Evolutionary conservation across 306 rosid species (phyloP).

Genomic region (Begonia peltatifolia): DNA sequence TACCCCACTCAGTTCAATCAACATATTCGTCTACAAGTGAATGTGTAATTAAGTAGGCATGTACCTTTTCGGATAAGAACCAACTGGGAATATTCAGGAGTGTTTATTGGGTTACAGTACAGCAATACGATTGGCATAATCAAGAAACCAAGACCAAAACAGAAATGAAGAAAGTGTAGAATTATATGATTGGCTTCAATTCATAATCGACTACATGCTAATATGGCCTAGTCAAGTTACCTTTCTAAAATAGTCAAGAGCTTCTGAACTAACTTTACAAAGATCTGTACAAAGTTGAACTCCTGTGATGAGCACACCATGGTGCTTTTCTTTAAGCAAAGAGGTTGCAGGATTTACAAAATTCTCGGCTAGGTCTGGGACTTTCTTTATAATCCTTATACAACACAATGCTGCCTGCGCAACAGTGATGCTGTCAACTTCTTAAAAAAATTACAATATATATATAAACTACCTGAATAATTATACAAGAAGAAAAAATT

Average conservation of each 20-base stretch:
- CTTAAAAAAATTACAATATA: too few relatives aligned
- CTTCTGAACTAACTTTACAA: constrained; percentile 72
- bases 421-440: constrained; percentile 17
- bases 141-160: too few relatives aligned
- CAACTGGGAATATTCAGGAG: too few relatives aligned
- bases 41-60: too few relatives aligned
- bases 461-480: too few relatives aligned
- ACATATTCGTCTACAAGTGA: too few relatives aligned
- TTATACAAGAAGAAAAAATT: too few relatives aligned
- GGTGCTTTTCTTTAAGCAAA: constrained; percentile 92
- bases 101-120: too few relatives aligned
- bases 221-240: constrained; percentile 25
- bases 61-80: too few relatives aligned
- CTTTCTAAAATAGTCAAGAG: constrained; percentile 80
- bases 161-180: too few relatives aligned
- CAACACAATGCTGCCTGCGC: constrained; percentile 89
- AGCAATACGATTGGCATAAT: too few relatives aligned
- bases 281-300: constrained; percentile 97
- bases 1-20: too few relatives aligned
- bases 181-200: constrained; percentile 3
- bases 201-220: constrained; percentile 3
- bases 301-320: constrained; percentile 91
- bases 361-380: constrained; percentile 95
- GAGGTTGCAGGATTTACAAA: constrained; percentile 81
- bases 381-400: constrained; percentile 89